Evolutionary conservation across 345 rosid species (phyloP).

Genomic region (Populus tremula): DNA sequence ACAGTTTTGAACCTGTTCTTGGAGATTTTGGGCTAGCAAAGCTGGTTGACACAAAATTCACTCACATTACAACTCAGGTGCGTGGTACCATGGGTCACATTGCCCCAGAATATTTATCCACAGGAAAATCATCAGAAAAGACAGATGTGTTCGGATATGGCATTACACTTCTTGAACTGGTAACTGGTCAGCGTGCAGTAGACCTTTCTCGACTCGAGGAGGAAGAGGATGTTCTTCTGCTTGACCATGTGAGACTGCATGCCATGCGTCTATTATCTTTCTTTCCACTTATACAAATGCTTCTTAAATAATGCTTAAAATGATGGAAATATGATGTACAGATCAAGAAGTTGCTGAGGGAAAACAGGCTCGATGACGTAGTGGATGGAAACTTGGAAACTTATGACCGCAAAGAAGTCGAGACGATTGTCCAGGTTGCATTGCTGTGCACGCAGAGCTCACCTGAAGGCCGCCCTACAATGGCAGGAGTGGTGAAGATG

Average conservation of each 20-base stretch:
- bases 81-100: constrained; percentile 96
- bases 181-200: constrained; percentile 86
- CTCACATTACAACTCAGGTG: constrained; percentile 85
- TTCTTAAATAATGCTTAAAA: too few species aligned
- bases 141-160: constrained; percentile 93
- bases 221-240: constrained; percentile 86
- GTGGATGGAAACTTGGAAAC: constrained; percentile 57
- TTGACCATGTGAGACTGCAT: constrained; percentile 89
- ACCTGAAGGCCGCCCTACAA: constrained; percentile 73
- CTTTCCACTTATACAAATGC: too few species aligned
- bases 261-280: too few species aligned
- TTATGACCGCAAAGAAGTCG: constrained; percentile 62
- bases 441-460: constrained; percentile 73
- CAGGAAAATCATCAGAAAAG: constrained; percentile 83
- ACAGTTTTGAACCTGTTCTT: constrained; percentile 76
- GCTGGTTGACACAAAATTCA: constrained; percentile 56
- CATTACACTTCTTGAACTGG: constrained; percentile 80
- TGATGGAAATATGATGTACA: constrained; percentile 27
- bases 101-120: constrained; percentile 86
- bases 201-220: constrained; percentile 83
- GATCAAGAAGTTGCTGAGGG: constrained; percentile 71
- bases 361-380: constrained; percentile 65
- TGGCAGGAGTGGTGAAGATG: constrained; percentile 79
- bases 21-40: constrained; percentile 84
- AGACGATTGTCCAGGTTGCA: constrained; percentile 70